Evolutionary conservation across 768 basidiomycete genomes (phyloP).

Genomic region (Pleurotus eryngii): DNA sequence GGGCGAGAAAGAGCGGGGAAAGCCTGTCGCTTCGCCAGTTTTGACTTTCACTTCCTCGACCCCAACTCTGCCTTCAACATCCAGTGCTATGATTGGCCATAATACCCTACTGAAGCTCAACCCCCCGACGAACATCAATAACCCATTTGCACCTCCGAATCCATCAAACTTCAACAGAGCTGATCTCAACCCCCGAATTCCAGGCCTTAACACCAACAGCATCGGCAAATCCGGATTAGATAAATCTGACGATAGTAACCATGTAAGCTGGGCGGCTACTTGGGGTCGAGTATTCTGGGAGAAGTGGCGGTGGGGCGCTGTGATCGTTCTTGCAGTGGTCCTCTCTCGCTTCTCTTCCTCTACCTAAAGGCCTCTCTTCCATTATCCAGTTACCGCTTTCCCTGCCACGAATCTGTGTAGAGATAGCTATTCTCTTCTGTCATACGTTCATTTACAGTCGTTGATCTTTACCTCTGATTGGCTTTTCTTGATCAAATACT

Average conservation of each 20-base stretch:
- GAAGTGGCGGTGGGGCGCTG: slow-evolving; percentile 81
- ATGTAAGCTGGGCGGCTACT: slow-evolving; percentile 51
- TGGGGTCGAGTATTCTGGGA: slow-evolving; percentile 73
- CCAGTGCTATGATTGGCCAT: slow-evolving; percentile 10
- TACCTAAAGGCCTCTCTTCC: slow-evolving; percentile 18
- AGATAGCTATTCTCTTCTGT: not conserved
- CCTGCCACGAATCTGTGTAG: too few species aligned
- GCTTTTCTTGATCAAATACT: not conserved
- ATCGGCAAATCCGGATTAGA: slow-evolving; percentile 9
- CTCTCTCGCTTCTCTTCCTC: slow-evolving; percentile 72
- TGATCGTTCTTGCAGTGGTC: slow-evolving; percentile 75
- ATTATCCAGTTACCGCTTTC: not conserved
- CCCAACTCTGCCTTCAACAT: slow-evolving; percentile 13
- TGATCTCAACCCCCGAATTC: not conserved
- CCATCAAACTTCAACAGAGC: slow-evolving; percentile 1
- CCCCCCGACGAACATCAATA: not conserved
- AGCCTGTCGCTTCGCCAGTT: slow-evolving; percentile 29
- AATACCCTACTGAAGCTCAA: slow-evolving; percentile 2
- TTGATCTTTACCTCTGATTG: not conserved
- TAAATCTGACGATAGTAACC: slow-evolving; percentile 23
- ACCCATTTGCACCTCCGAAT: slow-evolving; percentile 17
- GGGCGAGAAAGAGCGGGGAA: slow-evolving; percentile 76
- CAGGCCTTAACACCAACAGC: not conserved
- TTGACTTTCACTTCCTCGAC: slow-evolving; percentile 12
- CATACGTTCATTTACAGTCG: not conserved